These are phyloP conservation scores for Taphrina pruni DNA, from an alignment of 1,139 yeast genomes.

Conservation along the genomic window DNA sequence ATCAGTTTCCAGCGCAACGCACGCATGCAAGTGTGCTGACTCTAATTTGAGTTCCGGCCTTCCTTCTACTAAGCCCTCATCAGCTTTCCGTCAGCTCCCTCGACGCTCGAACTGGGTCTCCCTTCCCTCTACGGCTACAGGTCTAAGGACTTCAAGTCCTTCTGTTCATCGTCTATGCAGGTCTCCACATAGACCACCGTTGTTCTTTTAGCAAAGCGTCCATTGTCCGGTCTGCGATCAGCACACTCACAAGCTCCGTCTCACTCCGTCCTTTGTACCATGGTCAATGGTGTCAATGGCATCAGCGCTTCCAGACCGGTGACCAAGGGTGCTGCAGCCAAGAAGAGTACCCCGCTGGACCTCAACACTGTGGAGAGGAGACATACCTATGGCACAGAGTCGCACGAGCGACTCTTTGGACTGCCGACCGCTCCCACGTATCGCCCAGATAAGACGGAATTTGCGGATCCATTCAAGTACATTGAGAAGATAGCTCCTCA, in stretches of 20 bases:
- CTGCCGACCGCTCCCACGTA: slow-evolving; percentile 59
- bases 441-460: slow-evolving; percentile 57
- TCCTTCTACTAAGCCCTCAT: not conserved
- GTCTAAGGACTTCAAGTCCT: no score
- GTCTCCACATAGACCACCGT: no score
- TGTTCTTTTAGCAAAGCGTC: no score
- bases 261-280: not conserved
- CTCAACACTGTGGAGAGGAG: slow-evolving; percentile 32
- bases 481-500: slow-evolving; percentile 49
- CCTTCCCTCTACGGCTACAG: no score
- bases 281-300: slow-evolving; percentile 41
- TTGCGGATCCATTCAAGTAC: slow-evolving; percentile 57
- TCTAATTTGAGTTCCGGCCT: not conserved
- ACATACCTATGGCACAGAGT: slow-evolving; percentile 20
- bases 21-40: not conserved
- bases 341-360: slow-evolving; percentile 21
- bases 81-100: not conserved
- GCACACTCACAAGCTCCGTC: no score
- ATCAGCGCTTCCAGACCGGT: slow-evolving; percentile 37
- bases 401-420: slow-evolving; percentile 46
- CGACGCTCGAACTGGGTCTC: no score
- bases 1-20: no score
- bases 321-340: slow-evolving; percentile 5
- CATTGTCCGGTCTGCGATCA: no score
- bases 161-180: no score